phyloP scores from a whole-genome alignment of 1,284 basidiomycete genomes.

The Hemileia vastatrix region DNA sequence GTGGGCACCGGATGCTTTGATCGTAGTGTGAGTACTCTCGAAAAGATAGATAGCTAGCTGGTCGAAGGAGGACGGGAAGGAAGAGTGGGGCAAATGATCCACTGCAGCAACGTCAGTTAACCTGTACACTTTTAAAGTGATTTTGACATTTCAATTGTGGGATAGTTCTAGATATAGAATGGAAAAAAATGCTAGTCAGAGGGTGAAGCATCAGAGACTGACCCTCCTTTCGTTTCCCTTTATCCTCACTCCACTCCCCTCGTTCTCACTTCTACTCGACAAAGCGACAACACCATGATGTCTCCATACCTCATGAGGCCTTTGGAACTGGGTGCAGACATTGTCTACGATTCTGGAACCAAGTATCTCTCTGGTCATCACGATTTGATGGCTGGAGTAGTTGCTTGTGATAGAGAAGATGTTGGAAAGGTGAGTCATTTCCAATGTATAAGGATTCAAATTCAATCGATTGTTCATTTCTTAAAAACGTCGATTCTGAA shows the following conservation, averaged over 20 bases:
- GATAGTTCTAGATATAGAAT: too few species aligned
- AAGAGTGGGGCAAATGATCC: too few species aligned
- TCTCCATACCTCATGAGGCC: slow-evolving; percentile 94
- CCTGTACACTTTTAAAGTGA: too few species aligned
- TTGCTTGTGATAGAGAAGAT: slow-evolving; percentile 84
- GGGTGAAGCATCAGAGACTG: too few species aligned
- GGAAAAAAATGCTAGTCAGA: too few species aligned
- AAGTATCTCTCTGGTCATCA: slow-evolving; percentile 98
- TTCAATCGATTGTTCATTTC: background rate
- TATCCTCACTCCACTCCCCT: slow-evolving; percentile 70
- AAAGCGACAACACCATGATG: slow-evolving; percentile 96
- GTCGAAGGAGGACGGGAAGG: too few species aligned
- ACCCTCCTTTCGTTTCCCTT: background rate
- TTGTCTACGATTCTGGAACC: slow-evolving; percentile 95
- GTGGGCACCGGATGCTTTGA: slow-evolving; percentile 38
- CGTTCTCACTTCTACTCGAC: too few species aligned
- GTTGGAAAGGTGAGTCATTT: slow-evolving; percentile 56
- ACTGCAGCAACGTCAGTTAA: too few species aligned
- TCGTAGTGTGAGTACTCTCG: too few species aligned
- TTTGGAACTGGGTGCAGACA: slow-evolving; percentile 86
- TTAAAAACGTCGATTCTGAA: background rate
- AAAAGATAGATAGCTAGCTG: too few species aligned
- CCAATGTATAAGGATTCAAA: slow-evolving; percentile 2
- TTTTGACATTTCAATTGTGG: too few species aligned
- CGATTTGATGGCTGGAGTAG: slow-evolving; percentile 94